Evolutionary conservation across 768 basidiomycete genomes (phyloP), one percentile per base, ranked within the genome.

Genomic region (Suillus luteus): DNA sequence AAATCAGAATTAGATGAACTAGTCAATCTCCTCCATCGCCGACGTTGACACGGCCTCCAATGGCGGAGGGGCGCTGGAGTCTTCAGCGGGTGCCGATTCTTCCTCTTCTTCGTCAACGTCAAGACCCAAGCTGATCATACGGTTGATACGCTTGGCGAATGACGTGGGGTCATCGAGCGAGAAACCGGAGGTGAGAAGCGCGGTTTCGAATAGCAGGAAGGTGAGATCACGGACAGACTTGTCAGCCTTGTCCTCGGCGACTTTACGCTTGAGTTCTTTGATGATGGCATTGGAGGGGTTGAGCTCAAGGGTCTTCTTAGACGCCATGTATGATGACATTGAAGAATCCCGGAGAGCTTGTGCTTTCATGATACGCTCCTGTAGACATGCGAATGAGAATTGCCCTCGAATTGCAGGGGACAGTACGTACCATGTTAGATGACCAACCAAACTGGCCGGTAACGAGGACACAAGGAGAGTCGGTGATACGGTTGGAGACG

Each of bases 371-470:
- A 98, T 97, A 79, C 96, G 90, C 78, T 96, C 92, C 87, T 89
- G 69, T 49, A 71, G 52, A 55, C 43, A 40, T 22, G 52, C 64
- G 46, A 38, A 37, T 41, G 15, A 59, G 12, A 70, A 40, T 24
- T 15, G 10, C 4, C 15, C 59, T 24, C 9, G 5, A 35, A 4
- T 10, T 38, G 31, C 15, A 40, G 49, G 35, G 62, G 17, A 65
- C 33, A 41, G 27, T 35, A 77, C 84, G 54, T 67, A 89, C 91
- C 96, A 99, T 99, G 85, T 98, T 98, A 62, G 96, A 95, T 33
- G 95, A 97, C 96, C 96, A 99, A 62, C 96, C 97, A 80, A 98
- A 99, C 78, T 98, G 96, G 63, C 96, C 96, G 64, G 97, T 99
- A 74, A 98, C 95, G 72, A 96, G 89, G 52, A 97, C 96, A 77